Evolutionary conservation across 2,329 filamentous ascomycete genomes (phyloP), one percentile per base, ranked within the genome.

Genomic region (Chaetomium strumarium): DNA sequence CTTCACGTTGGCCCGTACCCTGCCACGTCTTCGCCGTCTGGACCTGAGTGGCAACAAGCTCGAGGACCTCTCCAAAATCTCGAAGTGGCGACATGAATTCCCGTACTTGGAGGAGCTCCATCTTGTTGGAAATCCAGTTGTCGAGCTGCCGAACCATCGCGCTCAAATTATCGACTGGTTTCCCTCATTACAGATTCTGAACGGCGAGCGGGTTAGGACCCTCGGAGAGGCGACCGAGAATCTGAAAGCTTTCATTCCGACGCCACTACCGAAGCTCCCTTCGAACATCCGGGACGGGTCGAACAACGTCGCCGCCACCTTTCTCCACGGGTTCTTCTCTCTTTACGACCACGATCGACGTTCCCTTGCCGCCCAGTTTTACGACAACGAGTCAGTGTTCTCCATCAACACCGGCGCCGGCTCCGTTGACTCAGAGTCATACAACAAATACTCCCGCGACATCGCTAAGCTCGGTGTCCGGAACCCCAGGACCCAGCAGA

Each of bases 11-110:
- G 83, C 89, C 10, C 79, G 82, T 48, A 90, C 88, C 0, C 88
- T 97, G 50, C 90, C 91, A 0, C 86, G 91, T 56, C 75, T 97
- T 55, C 85, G 89, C 66, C 91, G 96, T 60, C 81, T 99, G 12
- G 92, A 96, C 60, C 79, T 97, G 24, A 93, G 89, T 50, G 81
- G 85, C 65, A 97, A 97, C 70, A 80, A 84, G 38, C 81, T 99
- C 62, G 75, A 78, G 53, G 81, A 80, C 47, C 69, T 90, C 46
- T 80, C 83, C 52, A 79, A 80, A 10, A 69, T 99, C 43, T 79
- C 83, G 48, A 79, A 76, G 31, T 96, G 90, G 90, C 85, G 85
- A 55, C 81, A 83, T 64, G 89, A 87, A 51, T 91, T 97, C 64
- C 82, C 78, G 48, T 75, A 83, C 52, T 77, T 97, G 11, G 84